Evolutionary conservation across 31 red algal species (phyloP), one percentile per base, ranked within the genome.

Genomic region (Endocladia muricata): DNA sequence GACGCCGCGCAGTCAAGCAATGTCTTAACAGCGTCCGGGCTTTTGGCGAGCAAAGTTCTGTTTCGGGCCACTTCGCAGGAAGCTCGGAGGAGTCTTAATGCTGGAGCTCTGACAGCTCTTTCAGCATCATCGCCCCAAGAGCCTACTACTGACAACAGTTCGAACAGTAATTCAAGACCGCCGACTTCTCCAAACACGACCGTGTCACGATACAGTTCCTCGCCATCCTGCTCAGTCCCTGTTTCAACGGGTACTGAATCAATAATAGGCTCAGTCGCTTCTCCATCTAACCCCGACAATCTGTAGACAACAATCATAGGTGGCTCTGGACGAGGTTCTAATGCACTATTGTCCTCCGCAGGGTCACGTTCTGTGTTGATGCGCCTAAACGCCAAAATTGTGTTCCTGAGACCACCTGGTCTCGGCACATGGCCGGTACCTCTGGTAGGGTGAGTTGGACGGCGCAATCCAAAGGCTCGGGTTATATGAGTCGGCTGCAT

Each of bases 261-360:
- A 56, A 95, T 60, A 13, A 90, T 89, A 28, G 89, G 84, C 76
- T 97, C 94, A 11, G 89, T 97, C 55, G 89, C 85, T 68, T 97
- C 90, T 3, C 89, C 94, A 79, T 97, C 94, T 37, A 97, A 69
- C 3, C 94, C 94, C 47, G 89, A 81, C n/a, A 97, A 73, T 21
- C 94, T 80, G 38, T 93, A 97, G 19, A 93, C 75, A 1, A 95
- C 87, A 36, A 85, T 66, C 79, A 95, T 90, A 29, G 92, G 79
- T 1, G 86, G 77, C 17, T 76, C 86, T 37, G 39, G 3, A 4
- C 58, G 70, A 19, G 33, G 0, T 19, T 68, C 41, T 25, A 26
- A 17, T 56, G 41, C 41, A 17, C 19, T 42, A 21, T 55, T 68
- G 33, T 76, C 61, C 5, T 70, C 79, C 2, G 41, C 37, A 22